phyloP scores from a whole-genome alignment of 2,329 filamentous ascomycete genomes.

The Sarocladium brachiariae region DNA sequence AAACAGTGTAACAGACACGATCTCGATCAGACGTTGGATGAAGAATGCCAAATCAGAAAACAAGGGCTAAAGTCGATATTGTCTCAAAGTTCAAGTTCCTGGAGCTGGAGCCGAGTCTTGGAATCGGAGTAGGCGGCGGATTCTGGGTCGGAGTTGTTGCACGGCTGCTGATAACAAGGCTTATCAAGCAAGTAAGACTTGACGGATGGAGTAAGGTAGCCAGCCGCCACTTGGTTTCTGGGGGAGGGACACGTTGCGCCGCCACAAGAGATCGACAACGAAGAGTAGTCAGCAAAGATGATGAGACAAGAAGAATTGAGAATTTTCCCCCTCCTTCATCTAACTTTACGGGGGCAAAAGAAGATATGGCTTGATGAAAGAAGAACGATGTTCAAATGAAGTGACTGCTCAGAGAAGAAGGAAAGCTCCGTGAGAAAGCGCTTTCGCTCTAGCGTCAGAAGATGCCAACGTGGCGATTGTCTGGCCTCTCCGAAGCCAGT shows the following conservation, averaged over 20 bases:
- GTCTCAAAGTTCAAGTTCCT: constrained; percentile 1
- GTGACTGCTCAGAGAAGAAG: background rate
- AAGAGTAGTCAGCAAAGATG: too few relatives aligned
- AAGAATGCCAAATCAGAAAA: background rate
- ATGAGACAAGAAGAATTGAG: background rate
- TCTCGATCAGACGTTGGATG: background rate
- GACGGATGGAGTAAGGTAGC: background rate
- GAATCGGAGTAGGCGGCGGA: constrained; percentile 5
- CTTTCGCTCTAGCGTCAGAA: too few relatives aligned
- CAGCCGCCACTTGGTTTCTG: background rate
- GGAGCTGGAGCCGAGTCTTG: background rate
- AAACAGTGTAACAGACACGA: too few relatives aligned
- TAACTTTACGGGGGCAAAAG: too few relatives aligned
- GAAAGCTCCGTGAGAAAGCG: background rate
- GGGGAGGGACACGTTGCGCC: constrained; percentile 5
- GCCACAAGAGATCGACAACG: background rate
- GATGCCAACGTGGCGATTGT: constrained; percentile 5
- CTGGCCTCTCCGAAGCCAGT: background rate
- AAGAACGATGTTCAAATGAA: background rate
- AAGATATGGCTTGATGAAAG: too few relatives aligned
- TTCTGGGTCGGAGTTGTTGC: too few relatives aligned
- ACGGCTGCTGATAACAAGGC: constrained; percentile 2
- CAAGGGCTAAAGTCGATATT: background rate
- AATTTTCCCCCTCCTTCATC: background rate
- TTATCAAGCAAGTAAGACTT: background rate